Evolutionary conservation across 1,139 yeast species (phyloP).

Genomic region (Diutina pseudorugosa): DNA sequence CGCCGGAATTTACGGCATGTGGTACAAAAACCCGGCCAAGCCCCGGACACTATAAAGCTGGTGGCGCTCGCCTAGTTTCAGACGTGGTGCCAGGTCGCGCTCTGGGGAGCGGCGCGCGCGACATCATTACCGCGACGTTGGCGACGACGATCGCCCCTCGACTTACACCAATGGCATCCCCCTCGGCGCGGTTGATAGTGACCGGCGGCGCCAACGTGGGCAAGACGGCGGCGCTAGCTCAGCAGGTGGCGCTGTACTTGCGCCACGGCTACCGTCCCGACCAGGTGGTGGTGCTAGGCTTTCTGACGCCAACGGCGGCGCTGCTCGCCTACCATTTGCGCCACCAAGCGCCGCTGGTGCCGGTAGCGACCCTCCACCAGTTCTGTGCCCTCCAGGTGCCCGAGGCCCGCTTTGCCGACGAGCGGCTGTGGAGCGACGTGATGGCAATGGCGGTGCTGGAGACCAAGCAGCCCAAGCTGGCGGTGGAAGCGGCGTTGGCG

Average conservation of each 20-base stretch:
- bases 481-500: neutral
- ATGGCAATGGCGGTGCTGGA: neutral
- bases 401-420: neutral
- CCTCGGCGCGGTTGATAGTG: neutral
- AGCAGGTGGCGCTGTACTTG: neutral
- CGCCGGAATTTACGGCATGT: neutral
- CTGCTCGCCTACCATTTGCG: neutral
- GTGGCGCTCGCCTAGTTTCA: neutral
- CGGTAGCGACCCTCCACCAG: neutral
- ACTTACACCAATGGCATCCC: neutral
- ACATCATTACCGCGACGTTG: neutral
- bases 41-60: neutral
- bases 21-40: neutral
- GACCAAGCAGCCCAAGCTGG: neutral
- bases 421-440: neutral
- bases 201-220: neutral
- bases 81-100: neutral
- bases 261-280: neutral
- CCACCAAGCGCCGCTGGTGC: neutral
- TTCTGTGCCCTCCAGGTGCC: neutral
- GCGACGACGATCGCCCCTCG: no score
- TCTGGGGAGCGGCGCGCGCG: neutral
- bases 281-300: neutral
- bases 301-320: neutral
- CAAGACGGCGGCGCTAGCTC: neutral